These are phyloP conservation scores for Paramecium octaurelia DNA, from an alignment of 73 alveolate species.

Conservation along the genomic window DNA sequence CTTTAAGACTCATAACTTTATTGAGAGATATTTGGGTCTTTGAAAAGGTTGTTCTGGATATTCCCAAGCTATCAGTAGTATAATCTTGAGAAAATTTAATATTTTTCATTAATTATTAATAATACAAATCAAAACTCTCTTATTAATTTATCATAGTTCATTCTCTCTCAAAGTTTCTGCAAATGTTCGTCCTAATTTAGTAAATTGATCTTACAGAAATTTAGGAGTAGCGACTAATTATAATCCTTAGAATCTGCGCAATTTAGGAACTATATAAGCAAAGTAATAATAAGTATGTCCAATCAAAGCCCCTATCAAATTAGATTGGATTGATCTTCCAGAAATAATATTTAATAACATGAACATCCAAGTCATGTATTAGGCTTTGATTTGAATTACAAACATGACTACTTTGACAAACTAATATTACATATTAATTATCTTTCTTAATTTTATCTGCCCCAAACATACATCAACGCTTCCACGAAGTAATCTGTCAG, in stretches of 20 bases:
- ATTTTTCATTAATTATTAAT: neutral
- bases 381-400: neutral
- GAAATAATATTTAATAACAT: neutral
- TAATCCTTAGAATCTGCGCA: neutral
- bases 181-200: neutral
- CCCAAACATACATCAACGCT: slow-evolving; percentile 8
- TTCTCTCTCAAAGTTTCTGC: neutral
- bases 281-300: neutral
- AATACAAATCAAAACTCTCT: neutral
- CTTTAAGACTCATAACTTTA: neutral
- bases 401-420: neutral
- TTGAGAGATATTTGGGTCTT: neutral
- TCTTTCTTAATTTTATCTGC: neutral
- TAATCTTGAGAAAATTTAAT: neutral
- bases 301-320: neutral
- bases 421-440: neutral
- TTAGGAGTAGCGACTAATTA: neutral
- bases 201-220: neutral
- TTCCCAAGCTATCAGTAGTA: neutral
- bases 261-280: neutral
- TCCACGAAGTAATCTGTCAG: neutral
- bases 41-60: neutral
- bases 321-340: neutral
- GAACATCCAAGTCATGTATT: neutral
- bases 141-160: neutral